Percentiles rank a stretch among this genome's conserved stretches.
Evolutionary conservation across 2,329 filamentous ascomycete species (phyloP).

Genomic region (Huntiella omanensis): DNA sequence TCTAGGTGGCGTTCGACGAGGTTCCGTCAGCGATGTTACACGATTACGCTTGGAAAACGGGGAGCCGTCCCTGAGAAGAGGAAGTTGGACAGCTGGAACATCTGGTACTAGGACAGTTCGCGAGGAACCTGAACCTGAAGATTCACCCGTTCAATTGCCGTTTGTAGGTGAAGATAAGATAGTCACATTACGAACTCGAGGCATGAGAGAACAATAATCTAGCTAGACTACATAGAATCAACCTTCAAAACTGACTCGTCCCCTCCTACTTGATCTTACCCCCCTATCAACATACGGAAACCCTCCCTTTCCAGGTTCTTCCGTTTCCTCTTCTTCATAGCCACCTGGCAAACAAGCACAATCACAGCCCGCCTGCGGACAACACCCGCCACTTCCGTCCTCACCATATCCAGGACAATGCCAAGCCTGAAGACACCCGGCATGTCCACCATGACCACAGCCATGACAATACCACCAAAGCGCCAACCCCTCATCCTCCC

Average conservation of each 20-base stretch:
- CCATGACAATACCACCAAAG: constrained; percentile 47
- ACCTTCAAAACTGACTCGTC: too few relatives aligned
- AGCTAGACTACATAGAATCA: too few relatives aligned
- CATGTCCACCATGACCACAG: constrained; percentile 44
- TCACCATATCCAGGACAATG: constrained; percentile 19
- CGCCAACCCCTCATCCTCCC: constrained; percentile 17
- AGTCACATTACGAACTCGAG: constrained; percentile 36
- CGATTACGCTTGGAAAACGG: constrained; percentile 23
- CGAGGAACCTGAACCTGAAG: constrained; percentile 12
- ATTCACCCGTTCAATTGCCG: constrained; percentile 19
- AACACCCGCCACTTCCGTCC: constrained; percentile 29
- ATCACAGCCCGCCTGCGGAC: constrained; percentile 45
- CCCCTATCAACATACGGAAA: not conserved
- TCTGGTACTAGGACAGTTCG: constrained; percentile 8
- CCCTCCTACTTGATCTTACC: too few relatives aligned
- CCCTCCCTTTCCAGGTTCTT: too few relatives aligned
- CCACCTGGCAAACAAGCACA: constrained; percentile 40
- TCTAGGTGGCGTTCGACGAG: constrained; percentile 19
- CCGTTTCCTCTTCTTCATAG: too few relatives aligned
- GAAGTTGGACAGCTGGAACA: constrained; percentile 11
- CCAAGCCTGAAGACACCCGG: constrained; percentile 40
- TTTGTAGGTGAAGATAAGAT: constrained; percentile 28
- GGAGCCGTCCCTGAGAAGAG: constrained; percentile 17
- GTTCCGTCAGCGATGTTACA: constrained; percentile 24
- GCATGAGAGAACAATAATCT: constrained; percentile 26